Evolutionary conservation across 2,329 filamentous ascomycete genomes (phyloP).

Genomic region (Lasiodiplodia sp.): DNA sequence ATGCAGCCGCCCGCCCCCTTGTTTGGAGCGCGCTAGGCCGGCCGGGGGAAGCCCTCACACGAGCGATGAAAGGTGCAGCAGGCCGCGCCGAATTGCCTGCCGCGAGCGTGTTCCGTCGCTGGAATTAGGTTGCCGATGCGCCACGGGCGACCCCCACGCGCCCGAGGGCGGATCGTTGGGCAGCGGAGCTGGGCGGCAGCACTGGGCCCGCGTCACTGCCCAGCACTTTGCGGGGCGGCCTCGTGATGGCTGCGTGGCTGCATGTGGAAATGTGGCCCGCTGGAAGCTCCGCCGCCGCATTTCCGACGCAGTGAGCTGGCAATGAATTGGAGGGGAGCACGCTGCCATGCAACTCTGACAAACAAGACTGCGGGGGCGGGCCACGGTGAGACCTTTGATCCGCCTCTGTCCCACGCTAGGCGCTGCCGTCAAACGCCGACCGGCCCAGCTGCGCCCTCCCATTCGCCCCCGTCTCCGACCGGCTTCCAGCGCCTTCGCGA

Average conservation of each 20-base stretch:
- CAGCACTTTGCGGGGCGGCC: neutral
- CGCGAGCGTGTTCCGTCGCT: slow-evolving; percentile 14
- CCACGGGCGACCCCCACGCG: slow-evolving; percentile 23
- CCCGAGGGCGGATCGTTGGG: slow-evolving; percentile 17
- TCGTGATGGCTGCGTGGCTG: slow-evolving; percentile 13
- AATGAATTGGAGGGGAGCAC: neutral
- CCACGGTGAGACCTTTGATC: slow-evolving; percentile 35
- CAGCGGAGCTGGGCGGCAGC: neutral
- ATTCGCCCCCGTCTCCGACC: slow-evolving; percentile 23
- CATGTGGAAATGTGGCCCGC: slow-evolving; percentile 22
- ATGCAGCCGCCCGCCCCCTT: slow-evolving; percentile 15
- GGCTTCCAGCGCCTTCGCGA: slow-evolving; percentile 23
- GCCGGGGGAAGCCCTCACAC: slow-evolving; percentile 6
- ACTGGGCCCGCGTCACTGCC: slow-evolving; percentile 22
- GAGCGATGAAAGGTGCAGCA: slow-evolving; percentile 4
- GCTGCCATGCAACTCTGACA: slow-evolving; percentile 25
- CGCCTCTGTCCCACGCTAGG: slow-evolving; percentile 37
- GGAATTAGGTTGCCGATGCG: slow-evolving; percentile 29
- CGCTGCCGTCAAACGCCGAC: slow-evolving; percentile 34
- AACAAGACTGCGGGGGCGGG: slow-evolving; percentile 26
- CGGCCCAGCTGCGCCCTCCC: slow-evolving; percentile 23
- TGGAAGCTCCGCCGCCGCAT: slow-evolving; percentile 2
- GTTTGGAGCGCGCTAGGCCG: slow-evolving; percentile 10
- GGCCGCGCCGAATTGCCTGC: slow-evolving; percentile 21
- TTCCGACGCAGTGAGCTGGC: slow-evolving; percentile 25